A percentile compares a stretch with the other conserved stretches of the same genome.
Conservation (phyloP, 306 rosid genomes). For the Lathyrus sativus region DNA sequence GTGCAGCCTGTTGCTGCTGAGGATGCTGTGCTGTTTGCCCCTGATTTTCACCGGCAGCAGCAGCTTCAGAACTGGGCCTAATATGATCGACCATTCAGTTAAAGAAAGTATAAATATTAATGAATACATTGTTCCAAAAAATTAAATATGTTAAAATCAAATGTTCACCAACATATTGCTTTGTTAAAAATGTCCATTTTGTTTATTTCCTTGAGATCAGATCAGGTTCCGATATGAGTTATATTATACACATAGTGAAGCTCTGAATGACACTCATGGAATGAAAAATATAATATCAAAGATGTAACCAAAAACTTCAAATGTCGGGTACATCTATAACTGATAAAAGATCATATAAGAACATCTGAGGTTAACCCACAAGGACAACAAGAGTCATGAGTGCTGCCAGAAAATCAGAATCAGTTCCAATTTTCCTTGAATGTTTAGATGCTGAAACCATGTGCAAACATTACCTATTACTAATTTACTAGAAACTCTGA, state of each 20-base stretch:
- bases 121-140: constrained; percentile 19
- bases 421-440: constrained; percentile 7
- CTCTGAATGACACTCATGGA: not conserved
- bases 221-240: constrained; percentile 16
- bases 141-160: not conserved
- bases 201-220: constrained; percentile 1
- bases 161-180: constrained; percentile 3
- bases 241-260: not conserved
- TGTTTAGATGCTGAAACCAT: constrained; percentile 2
- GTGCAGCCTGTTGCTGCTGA: constrained; percentile 75
- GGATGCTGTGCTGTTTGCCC: constrained; percentile 76
- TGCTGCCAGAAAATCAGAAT: constrained; percentile 17
- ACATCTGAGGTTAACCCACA: not conserved
- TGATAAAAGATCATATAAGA: not conserved
- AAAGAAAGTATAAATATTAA: constrained; percentile 25
- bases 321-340: not conserved
- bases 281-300: constrained; percentile 9
- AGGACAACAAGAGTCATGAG: not conserved
- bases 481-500: not conserved
- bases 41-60: constrained; percentile 59
- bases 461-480: not conserved
- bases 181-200: constrained; percentile 3
- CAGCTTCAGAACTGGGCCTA: constrained; percentile 64
- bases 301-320: constrained; percentile 5
- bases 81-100: constrained; percentile 34